phyloP scores from a whole-genome alignment of 345 rosid species.

The Diplotaxis tenuifolia region DNA sequence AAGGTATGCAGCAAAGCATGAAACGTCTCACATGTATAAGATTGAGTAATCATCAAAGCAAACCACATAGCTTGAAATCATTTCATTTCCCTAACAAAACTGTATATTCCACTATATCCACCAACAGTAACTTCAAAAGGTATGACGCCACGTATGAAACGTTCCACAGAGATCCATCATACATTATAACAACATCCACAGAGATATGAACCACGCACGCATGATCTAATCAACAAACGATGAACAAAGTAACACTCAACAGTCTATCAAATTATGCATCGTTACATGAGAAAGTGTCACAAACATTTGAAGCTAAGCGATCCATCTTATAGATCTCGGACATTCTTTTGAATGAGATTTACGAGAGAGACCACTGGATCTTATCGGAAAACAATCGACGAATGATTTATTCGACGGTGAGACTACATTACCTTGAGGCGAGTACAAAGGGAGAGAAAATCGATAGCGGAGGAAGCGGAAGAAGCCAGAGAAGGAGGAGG shows the following conservation, averaged over 20 bases:
- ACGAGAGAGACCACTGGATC: not conserved
- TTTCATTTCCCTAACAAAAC: too few relatives aligned
- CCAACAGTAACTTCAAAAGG: not conserved
- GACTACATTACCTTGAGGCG: conserved; percentile 65
- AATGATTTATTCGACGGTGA: not conserved
- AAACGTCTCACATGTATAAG: too few relatives aligned
- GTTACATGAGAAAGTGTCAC: too few relatives aligned
- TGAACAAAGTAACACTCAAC: too few relatives aligned
- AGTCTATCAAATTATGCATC: too few relatives aligned
- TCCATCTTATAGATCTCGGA: not conserved
- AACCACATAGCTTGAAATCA: not conserved
- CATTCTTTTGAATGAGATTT: not conserved
- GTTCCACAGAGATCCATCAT: not conserved
- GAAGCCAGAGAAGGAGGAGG: conserved; percentile 37
- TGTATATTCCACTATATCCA: too few relatives aligned
- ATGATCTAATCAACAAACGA: not conserved
- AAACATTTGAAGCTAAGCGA: too few relatives aligned
- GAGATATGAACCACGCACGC: not conserved
- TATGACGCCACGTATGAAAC: too few relatives aligned
- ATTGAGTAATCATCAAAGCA: too few relatives aligned
- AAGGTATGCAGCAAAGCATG: too few relatives aligned
- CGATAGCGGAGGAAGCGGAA: conserved; percentile 65
- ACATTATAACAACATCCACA: not conserved
- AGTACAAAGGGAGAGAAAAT: conserved; percentile 88
- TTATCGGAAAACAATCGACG: not conserved